Evolutionary conservation across 1,139 yeast genomes (phyloP).

Genomic region (Lodderomyces margitis): DNA sequence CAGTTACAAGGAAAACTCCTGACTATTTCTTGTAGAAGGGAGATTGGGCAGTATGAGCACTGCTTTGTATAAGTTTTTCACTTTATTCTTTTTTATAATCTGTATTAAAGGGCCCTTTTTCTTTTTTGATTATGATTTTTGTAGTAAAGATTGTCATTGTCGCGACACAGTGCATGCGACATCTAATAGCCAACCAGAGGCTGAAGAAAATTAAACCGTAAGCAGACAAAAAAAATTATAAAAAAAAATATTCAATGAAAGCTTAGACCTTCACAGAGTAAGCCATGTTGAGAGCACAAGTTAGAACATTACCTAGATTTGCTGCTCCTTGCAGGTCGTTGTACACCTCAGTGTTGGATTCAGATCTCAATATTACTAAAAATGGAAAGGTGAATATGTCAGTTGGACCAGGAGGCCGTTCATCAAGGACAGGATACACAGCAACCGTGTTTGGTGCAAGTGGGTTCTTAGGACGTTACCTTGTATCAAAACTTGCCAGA

Average conservation of each 20-base stretch:
- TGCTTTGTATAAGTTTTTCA: too few species aligned
- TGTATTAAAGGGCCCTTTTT: too few species aligned
- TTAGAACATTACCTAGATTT: conserved; percentile 7
- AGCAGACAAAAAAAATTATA: conserved; percentile 3
- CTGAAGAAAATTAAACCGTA: conserved; percentile 9
- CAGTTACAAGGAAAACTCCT: conserved; percentile 91
- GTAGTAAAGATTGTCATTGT: too few species aligned
- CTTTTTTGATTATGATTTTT: too few species aligned
- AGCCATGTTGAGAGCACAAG: conserved; percentile 6
- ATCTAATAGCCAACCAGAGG: conserved; percentile 23
- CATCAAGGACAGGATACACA: conserved; percentile 88
- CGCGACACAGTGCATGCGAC: conserved; percentile 1
- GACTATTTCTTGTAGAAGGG: conserved; percentile 71
- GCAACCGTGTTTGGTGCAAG: conserved; percentile 87
- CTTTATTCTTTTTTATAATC: too few species aligned
- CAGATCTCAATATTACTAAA: conserved; percentile 72
- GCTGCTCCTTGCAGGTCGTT: conserved; percentile 25
- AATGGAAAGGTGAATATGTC: conserved; percentile 71
- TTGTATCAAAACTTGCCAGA: conserved; percentile 70
- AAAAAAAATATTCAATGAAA: neutral
- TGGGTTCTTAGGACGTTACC: conserved; percentile 76
- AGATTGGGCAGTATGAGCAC: too few species aligned
- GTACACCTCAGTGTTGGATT: conserved; percentile 44
- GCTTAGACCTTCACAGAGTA: neutral
- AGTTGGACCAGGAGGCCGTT: conserved; percentile 77